Percentiles rank a stretch among this genome's conserved stretches.
Evolutionary conservation across 208 protist species (phyloP).

Genomic region (Blechomonas ayalai): DNA sequence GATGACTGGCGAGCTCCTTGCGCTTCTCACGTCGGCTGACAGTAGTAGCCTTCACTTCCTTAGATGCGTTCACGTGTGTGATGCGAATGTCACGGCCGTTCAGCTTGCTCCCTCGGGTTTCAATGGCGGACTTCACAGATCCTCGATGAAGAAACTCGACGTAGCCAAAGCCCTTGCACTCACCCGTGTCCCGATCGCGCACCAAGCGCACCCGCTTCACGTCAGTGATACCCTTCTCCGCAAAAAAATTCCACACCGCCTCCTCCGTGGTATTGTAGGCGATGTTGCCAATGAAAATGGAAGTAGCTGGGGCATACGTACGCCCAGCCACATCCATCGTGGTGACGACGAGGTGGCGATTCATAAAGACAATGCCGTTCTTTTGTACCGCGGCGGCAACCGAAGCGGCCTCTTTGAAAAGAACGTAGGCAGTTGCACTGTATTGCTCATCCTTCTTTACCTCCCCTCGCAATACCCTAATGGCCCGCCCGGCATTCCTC

Average conservation of each 20-base stretch:
- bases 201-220: conserved; percentile 79
- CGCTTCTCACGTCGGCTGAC: conserved; percentile 67
- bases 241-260: conserved; percentile 80
- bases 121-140: conserved; percentile 62
- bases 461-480: conserved; percentile 79
- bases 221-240: conserved; percentile 65
- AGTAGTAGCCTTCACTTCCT: conserved; percentile 44
- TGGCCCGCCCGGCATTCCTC: conserved; percentile 56
- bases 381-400: conserved; percentile 42
- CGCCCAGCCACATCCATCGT: conserved; percentile 45
- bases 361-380: conserved; percentile 63
- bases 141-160: conserved; percentile 64
- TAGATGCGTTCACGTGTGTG: conserved; percentile 81
- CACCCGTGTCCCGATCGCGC: conserved; percentile 70
- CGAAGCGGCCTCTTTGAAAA: conserved; percentile 47
- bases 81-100: conserved; percentile 78
- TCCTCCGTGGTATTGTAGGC: conserved; percentile 80
- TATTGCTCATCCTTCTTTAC: conserved; percentile 77
- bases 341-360: conserved; percentile 80
- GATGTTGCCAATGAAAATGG: conserved; percentile 86
- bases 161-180: conserved; percentile 88
- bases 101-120: conserved; percentile 41
- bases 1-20: conserved; percentile 4
- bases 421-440: conserved; percentile 77
- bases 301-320: conserved; percentile 77